phyloP scores from a whole-genome alignment of 83 land plant species.

The Larix sibirica region DNA sequence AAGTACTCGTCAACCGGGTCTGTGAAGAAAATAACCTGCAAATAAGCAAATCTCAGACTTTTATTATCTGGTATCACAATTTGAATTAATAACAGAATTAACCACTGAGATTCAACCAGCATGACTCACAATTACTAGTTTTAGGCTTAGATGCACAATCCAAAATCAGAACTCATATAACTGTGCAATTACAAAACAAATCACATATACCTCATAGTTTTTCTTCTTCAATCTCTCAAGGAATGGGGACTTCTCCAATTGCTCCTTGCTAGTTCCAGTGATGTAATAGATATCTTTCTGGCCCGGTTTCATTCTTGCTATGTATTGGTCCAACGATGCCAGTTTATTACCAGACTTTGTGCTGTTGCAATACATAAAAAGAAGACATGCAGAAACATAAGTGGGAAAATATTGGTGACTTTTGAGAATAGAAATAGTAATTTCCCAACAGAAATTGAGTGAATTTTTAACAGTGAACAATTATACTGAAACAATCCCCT shows the following conservation, averaged over 20 bases:
- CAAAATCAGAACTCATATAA: background rate
- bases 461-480: background rate
- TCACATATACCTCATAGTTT: slow-evolving; percentile 76
- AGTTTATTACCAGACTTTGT: slow-evolving; percentile 87
- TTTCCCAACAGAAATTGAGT: background rate
- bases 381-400: background rate
- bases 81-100: background rate
- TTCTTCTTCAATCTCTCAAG: slow-evolving; percentile 91
- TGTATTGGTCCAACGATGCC: slow-evolving; percentile 92
- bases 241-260: slow-evolving; percentile 95
- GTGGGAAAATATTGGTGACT: background rate
- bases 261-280: slow-evolving; percentile 87
- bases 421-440: background rate
- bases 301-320: slow-evolving; percentile 86
- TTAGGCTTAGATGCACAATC: background rate
- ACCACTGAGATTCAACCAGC: background rate
- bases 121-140: background rate
- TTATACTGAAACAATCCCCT: background rate
- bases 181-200: slow-evolving; percentile 6
- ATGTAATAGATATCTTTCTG: slow-evolving; percentile 94
- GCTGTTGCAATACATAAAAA: slow-evolving; percentile 31
- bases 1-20: slow-evolving; percentile 98
- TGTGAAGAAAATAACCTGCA: slow-evolving; percentile 96
- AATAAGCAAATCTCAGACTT: slow-evolving; percentile 7
- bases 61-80: background rate